A percentile compares a stretch with the other conserved stretches of the same genome.
Evolutionary conservation across 108 stramenopile species (phyloP).

Genomic region (Parmales sp.): DNA sequence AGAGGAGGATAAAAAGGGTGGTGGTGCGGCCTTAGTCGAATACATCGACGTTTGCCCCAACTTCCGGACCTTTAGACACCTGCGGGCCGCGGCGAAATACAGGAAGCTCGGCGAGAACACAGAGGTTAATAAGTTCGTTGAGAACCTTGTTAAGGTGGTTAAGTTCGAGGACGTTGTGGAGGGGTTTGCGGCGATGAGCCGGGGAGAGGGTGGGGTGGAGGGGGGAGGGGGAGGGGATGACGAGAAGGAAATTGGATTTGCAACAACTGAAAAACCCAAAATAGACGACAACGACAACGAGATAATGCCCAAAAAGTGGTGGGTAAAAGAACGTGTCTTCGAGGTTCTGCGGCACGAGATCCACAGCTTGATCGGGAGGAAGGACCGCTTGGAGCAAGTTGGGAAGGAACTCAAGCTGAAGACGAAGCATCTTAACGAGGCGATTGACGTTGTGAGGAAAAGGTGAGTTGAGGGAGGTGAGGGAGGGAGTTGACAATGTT

Average conservation of each 20-base stretch:
- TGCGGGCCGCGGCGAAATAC: background rate
- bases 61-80: too few species aligned
- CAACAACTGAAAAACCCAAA: background rate
- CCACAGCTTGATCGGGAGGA: background rate
- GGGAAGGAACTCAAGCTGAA: background rate
- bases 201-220: background rate
- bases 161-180: background rate
- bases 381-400: too few species aligned
- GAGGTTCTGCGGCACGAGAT: background rate
- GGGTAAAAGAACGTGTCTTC: background rate
- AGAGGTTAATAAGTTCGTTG: background rate
- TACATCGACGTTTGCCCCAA: background rate
- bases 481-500: background rate
- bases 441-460: conserved; percentile 1
- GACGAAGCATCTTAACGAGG: background rate
- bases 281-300: background rate
- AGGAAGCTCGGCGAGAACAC: background rate
- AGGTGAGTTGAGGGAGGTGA: conserved; percentile 1
- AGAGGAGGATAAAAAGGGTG: background rate
- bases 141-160: background rate
- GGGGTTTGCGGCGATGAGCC: background rate
- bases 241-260: background rate
- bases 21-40: background rate
- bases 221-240: background rate
- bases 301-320: background rate